phyloP scores from a whole-genome alignment of 768 basidiomycete species.

The Tylopilus intermedius region DNA sequence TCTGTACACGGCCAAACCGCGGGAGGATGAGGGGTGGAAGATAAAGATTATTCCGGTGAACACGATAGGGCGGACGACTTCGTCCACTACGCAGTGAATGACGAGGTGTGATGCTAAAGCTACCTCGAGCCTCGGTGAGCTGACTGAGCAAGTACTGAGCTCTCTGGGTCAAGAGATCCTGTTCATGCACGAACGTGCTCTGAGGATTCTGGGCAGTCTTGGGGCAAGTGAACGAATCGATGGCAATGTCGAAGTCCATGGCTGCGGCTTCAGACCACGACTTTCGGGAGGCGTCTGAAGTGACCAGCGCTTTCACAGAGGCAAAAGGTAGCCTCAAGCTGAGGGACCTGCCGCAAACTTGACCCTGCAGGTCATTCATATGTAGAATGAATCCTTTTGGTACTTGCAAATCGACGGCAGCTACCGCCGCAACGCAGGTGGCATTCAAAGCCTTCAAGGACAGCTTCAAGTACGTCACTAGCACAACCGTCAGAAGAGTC shows the following conservation, averaged over 20 bases:
- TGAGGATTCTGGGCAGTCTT: slow-evolving; percentile 58
- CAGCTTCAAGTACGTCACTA: slow-evolving; percentile 84
- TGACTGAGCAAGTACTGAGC: slow-evolving; percentile 48
- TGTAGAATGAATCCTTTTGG: slow-evolving; percentile 60
- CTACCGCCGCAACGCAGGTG: slow-evolving; percentile 48
- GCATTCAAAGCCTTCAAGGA: slow-evolving; percentile 49
- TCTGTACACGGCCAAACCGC: slow-evolving; percentile 13
- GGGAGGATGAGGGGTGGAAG: slow-evolving; percentile 37
- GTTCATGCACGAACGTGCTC: slow-evolving; percentile 57
- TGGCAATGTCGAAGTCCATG: slow-evolving; percentile 45
- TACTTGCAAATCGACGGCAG: slow-evolving; percentile 51
- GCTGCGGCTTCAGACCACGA: slow-evolving; percentile 67
- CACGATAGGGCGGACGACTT: slow-evolving; percentile 8
- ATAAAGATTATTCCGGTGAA: slow-evolving; percentile 50
- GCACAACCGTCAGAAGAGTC: slow-evolving; percentile 8
- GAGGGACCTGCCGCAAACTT: slow-evolving; percentile 58
- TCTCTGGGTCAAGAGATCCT: slow-evolving; percentile 68
- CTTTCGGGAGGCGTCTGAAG: slow-evolving; percentile 34
- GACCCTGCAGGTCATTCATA: slow-evolving; percentile 71
- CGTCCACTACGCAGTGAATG: neutral
- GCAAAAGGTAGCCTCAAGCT: slow-evolving; percentile 53
- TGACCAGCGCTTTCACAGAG: slow-evolving; percentile 47
- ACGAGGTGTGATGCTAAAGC: neutral
- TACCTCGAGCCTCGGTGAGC: slow-evolving; percentile 14
- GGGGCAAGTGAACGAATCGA: slow-evolving; percentile 65